These are phyloP conservation scores for Coemansia sp. DNA, from an alignment of 371 early-diverging fungal species.

Conservation along the genomic window DNA sequence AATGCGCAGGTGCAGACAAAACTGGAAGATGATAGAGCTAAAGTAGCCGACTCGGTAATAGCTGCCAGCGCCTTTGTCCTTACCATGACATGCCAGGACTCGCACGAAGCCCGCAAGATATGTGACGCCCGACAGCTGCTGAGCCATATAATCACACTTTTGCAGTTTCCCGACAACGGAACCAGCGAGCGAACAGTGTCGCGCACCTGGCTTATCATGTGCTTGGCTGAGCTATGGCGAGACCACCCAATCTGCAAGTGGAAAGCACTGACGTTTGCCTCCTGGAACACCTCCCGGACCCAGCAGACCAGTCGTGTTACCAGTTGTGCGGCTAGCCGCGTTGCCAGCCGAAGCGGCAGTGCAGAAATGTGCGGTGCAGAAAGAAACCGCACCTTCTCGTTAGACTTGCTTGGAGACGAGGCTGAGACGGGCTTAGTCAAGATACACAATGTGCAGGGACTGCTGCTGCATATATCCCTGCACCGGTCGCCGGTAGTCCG, in stretches of 20 bases:
- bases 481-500: constrained; percentile 45
- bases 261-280: constrained; percentile 73
- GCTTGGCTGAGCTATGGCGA: constrained; percentile 85
- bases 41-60: constrained; percentile 58
- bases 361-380: constrained; percentile 46
- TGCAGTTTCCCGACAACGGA: constrained; percentile 44
- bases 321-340: too few relatives aligned
- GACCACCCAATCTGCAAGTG: constrained; percentile 65
- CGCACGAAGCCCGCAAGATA: constrained; percentile 76
- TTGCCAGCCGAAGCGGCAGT: constrained; percentile 64
- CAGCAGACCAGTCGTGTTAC: constrained; percentile 51
- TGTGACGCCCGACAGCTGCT: constrained; percentile 57
- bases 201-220: constrained; percentile 87
- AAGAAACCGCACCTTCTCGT: too few relatives aligned
- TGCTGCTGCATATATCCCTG: constrained; percentile 46
- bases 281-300: constrained; percentile 62
- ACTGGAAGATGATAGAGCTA: constrained; percentile 33
- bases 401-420: too few relatives aligned
- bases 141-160: constrained; percentile 33
- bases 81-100: constrained; percentile 82
- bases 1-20: constrained; percentile 59
- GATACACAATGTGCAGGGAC: constrained; percentile 15
- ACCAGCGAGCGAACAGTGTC: constrained; percentile 60
- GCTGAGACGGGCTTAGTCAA: too few relatives aligned
- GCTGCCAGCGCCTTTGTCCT: constrained; percentile 94